Evolutionary conservation across 352 stramenopile genomes (phyloP), one percentile per base, ranked within the genome.

Genomic region (Pythium oligandrum): DNA sequence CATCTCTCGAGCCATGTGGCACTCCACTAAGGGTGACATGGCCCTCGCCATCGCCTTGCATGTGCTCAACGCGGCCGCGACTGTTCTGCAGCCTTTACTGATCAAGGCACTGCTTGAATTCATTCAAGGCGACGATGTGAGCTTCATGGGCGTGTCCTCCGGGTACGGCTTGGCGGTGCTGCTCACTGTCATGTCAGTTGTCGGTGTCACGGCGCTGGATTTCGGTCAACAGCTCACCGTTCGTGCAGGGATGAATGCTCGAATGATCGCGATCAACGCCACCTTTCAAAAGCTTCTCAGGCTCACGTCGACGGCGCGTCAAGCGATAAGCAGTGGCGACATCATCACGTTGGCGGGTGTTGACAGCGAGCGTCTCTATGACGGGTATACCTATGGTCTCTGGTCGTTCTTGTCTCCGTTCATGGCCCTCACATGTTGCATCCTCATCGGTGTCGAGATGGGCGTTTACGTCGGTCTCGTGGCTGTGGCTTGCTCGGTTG

Each of bases 201-300:
- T 66, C 6, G 65, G 53, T 3, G 43, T 77, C 5, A 69, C 66
- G 52, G 46, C 55, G 2, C 61, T 81, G 12, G 63, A 81, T 55
- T 79, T 70, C 34, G 68, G 64, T 30, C 71, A 71, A 62, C 77
- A 70, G 51, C 55, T 83, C 30, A 69, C 72, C 10, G 67, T 59
- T 2, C 70, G 70, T 26, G 52, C 73, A 1, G 71, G 71, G 6
- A 50, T 75, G 42, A 77, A 73, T 36, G 71, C 67, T 52, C 71
- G 68, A 10, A 71, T 55, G 32, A 55, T 75, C n/a, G 54, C 76
- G 4, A 63, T 80, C 56, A 66, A 74, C 51, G 64, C 42, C 44
- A 69, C 83, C 31, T 83, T 77, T 48, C 68, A 72, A 33, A 84
- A 84, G 53, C 65, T 58, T 7, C 68, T 83, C 34, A 61, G 66